A percentile compares a stretch with the other conserved stretches of the same genome.
Evolutionary conservation across 1,139 yeast genomes (phyloP).

Genomic region (Pichia sp.): DNA sequence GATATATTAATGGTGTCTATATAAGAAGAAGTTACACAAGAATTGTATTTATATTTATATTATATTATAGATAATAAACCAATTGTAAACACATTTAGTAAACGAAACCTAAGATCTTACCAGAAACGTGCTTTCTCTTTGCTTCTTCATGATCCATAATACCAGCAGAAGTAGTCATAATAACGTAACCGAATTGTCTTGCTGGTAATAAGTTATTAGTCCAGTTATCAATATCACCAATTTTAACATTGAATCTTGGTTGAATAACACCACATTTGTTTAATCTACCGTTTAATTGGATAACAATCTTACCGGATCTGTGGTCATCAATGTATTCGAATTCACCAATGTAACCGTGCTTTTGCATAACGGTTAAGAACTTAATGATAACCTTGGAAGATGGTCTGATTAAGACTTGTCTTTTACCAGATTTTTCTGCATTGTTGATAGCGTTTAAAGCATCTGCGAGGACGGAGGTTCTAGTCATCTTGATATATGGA

Average conservation of each 20-base stretch:
- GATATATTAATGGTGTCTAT: too few species aligned
- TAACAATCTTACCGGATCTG: slow-evolving; percentile 97
- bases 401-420: slow-evolving; percentile 98
- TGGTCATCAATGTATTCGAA: slow-evolving; percentile 98
- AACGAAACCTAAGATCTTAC: slow-evolving; percentile 95
- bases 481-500: slow-evolving; percentile 60
- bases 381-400: slow-evolving; percentile 97
- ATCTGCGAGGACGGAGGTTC: slow-evolving; percentile 98
- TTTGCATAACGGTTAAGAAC: slow-evolving; percentile 96
- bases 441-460: slow-evolving; percentile 98
- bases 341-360: slow-evolving; percentile 99
- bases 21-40: too few species aligned
- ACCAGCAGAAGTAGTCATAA: slow-evolving; percentile 98
- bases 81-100: too few species aligned
- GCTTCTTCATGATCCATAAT: slow-evolving; percentile 99
- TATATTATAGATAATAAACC: too few species aligned
- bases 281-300: slow-evolving; percentile 95
- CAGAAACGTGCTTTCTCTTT: slow-evolving; percentile 99
- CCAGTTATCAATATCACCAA: slow-evolving; percentile 95
- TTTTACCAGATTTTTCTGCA: slow-evolving; percentile 99
- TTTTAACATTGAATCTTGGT: slow-evolving; percentile 96
- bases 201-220: slow-evolving; percentile 96
- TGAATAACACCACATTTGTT: slow-evolving; percentile 98
- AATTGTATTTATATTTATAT: too few species aligned
- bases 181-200: slow-evolving; percentile 96